phyloP scores from a whole-genome alignment of 2,329 filamentous ascomycete genomes.

The Hirsutella thompsonii region DNA sequence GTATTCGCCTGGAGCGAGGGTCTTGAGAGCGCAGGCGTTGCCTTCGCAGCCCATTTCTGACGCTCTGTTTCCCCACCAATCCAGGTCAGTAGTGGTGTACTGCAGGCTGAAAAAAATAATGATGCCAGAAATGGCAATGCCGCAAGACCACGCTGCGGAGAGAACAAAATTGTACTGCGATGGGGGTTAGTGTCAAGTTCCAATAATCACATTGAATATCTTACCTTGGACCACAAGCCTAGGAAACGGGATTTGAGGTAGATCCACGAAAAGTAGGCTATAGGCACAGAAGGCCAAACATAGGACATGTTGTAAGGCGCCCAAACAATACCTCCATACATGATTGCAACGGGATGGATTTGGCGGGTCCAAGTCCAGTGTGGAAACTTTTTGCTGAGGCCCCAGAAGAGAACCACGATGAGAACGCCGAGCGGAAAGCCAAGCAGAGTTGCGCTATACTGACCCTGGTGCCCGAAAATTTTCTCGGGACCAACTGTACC shows the following conservation, averaged over 20 bases:
- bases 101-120: conserved; percentile 41
- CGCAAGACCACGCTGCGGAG: conserved; percentile 35
- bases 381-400: conserved; percentile 25
- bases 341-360: conserved; percentile 33
- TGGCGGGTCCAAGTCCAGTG: conserved; percentile 27
- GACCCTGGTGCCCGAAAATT: conserved; percentile 33
- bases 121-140: conserved; percentile 35
- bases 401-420: conserved; percentile 29
- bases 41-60: conserved; percentile 28
- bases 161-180: conserved; percentile 38
- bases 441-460: conserved; percentile 33
- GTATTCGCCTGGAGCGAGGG: conserved; percentile 20
- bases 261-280: conserved; percentile 38
- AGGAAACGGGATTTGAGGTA: conserved; percentile 35
- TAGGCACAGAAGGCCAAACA: conserved; percentile 36
- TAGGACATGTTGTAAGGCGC: conserved; percentile 39
- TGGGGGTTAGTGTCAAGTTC: too few relatives aligned
- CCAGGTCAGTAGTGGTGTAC: conserved; percentile 25
- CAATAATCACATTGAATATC: too few relatives aligned
- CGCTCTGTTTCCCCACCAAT: conserved; percentile 37
- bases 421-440: conserved; percentile 37
- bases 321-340: conserved; percentile 32
- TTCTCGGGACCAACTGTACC: conserved; percentile 38
- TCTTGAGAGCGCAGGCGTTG: conserved; percentile 22
- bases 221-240: conserved; percentile 37